A percentile compares a stretch with the other conserved stretches of the same genome.
Conservation (phyloP, 2,329 filamentous ascomycete species). For the Aaosphaeria arxii region DNA sequence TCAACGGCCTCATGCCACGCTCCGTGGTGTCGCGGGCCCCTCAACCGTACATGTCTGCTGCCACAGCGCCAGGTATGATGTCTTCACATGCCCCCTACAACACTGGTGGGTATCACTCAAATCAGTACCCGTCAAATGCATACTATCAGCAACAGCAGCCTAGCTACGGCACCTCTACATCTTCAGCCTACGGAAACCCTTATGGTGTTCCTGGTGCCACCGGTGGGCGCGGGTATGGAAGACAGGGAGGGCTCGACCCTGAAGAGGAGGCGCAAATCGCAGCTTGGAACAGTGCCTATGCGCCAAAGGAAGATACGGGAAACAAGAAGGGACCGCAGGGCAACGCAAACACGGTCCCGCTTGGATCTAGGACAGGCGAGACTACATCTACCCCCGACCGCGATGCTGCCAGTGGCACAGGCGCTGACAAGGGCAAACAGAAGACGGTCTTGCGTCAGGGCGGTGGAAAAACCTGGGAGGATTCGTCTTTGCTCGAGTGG, state of each 20-base stretch:
- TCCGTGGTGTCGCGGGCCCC: constrained; percentile 49
- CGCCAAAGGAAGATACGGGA: constrained; percentile 56
- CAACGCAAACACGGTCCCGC: constrained; percentile 8
- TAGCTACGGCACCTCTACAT: constrained; percentile 39
- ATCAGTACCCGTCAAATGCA: constrained; percentile 43
- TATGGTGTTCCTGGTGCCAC: constrained; percentile 64
- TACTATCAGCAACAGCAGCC: constrained; percentile 47
- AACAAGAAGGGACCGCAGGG: constrained; percentile 43
- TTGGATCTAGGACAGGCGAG: constrained; percentile 28
- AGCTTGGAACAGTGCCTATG: constrained; percentile 91
- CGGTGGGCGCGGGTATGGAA: constrained; percentile 25
- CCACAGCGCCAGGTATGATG: constrained; percentile 25
- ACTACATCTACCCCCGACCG: constrained; percentile 23
- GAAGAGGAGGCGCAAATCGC: constrained; percentile 90
- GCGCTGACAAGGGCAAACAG: constrained; percentile 58
- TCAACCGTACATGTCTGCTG: constrained; percentile 26
- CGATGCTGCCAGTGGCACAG: constrained; percentile 45
- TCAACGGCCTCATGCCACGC: constrained; percentile 60
- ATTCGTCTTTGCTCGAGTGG: constrained; percentile 88
- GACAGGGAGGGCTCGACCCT: constrained; percentile 56
- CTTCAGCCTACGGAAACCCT: constrained; percentile 75
- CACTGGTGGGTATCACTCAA: constrained; percentile 37
- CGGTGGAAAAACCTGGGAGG: constrained; percentile 90
- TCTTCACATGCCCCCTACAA: constrained; percentile 42
- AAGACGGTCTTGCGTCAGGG: constrained; percentile 87